Base-by-base conservation (phyloP, 495 filamentous ascomycete species). In the Aspergillus campestris region DNA sequence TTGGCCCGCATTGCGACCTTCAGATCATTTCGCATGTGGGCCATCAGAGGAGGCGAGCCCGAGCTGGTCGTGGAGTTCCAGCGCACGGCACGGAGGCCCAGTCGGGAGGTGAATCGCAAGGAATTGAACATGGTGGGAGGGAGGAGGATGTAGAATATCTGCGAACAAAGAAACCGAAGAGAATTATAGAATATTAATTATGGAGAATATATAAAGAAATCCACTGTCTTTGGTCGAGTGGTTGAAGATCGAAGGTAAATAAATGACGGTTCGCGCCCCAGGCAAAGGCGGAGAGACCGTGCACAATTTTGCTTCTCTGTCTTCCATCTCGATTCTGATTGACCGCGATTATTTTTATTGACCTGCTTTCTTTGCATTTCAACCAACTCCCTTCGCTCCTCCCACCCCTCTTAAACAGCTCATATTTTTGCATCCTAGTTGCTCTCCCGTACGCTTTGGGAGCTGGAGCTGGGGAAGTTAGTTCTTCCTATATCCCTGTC, bases 1-100 rank as follows among this genome's bases (percentile, higher is more conserved):
- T 82, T 83, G 1, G 72, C 72, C 55, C 74, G 65, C 75, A 84
- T 77, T 12, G 80, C 80, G 31, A 52, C 69, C 58, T 82, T 83
- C 18, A 84, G 61, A 56, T 83, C 80, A 38, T 62, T 52, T 33
- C 77, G 70, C 36, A 84, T 51, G 42, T 73, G 77, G 35, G 58
- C 57, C 58, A 78, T 65, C 53, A 78, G 49, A 7, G 71, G 68
- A 33, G 74, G 72, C 44, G 59, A 31, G 48, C 60, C 42, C 52
- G 72, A 55, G 59, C 59, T 48, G 41, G 65, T 48, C 31, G 70
- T 62, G 27, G 70, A 72, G 45, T 60, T 70, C 63, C 67, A 69
- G 48, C 67, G 61, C 29, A 66, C 55, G 34, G 57, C 54, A 41
- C 59, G 58, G 32, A 63, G 34, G 32, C 49, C 51, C 34, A 63